A percentile compares a stretch with the other conserved stretches of the same genome.
Evolutionary conservation across 495 filamentous ascomycete species (phyloP).

Genomic region (Aspergillus taichungensis): DNA sequence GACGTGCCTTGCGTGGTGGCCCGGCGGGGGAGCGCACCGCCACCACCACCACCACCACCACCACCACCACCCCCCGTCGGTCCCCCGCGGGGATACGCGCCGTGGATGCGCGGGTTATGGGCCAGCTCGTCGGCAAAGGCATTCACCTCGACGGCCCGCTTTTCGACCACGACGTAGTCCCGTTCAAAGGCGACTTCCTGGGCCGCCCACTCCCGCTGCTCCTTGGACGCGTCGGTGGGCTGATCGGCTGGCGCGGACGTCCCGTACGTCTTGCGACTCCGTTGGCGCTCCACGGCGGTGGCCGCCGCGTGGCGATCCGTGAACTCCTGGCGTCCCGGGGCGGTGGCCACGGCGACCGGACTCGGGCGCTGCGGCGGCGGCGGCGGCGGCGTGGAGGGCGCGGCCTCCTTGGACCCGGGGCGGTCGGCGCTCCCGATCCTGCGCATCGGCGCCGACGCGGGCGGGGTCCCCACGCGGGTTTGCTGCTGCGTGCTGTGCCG

Average conservation of each 20-base stretch:
- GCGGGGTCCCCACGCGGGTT: conserved; percentile 30
- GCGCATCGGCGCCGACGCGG: conserved; percentile 26
- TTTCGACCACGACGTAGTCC: conserved; percentile 94
- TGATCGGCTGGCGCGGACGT: conserved; percentile 39
- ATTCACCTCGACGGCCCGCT: conserved; percentile 89
- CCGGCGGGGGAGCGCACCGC: conserved; percentile 53
- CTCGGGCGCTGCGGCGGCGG: conserved; percentile 30
- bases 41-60: conserved; percentile 36
- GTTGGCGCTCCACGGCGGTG: conserved; percentile 40
- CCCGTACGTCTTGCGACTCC: conserved; percentile 40
- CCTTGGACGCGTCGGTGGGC: conserved; percentile 30
- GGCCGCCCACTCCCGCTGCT: conserved; percentile 66
- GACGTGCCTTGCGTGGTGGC: conserved; percentile 56
- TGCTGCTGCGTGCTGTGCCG: conserved; percentile 19
- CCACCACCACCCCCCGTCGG: conserved; percentile 30
- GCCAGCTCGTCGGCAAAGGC: conserved; percentile 93
- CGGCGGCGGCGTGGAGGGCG: conserved; percentile 17
- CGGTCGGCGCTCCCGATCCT: conserved; percentile 32
- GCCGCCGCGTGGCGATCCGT: conserved; percentile 24
- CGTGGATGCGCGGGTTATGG: conserved; percentile 55
- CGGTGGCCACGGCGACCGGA: conserved; percentile 45
- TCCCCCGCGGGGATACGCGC: conserved; percentile 26
- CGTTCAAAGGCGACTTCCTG: conserved; percentile 84
- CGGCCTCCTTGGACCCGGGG: conserved; percentile 20
- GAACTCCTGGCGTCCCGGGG: conserved; percentile 51